These are phyloP conservation scores for Aspergillus biplanus DNA, from an alignment of 495 filamentous ascomycete genomes.

Conservation along the genomic window DNA sequence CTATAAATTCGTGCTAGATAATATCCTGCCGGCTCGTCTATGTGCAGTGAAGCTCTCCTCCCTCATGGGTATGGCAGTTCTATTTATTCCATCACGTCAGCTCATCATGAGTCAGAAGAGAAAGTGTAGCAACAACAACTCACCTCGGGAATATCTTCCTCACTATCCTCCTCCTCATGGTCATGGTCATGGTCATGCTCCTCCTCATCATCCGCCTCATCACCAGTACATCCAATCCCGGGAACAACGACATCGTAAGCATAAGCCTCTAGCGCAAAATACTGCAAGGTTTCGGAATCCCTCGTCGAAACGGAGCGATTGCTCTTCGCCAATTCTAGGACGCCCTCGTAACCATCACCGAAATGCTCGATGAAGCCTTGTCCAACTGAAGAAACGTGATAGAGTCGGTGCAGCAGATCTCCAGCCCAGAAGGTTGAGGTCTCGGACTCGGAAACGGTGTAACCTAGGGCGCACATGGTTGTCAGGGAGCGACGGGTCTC, in stretches of 20 bases:
- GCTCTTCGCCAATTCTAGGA: conserved; percentile 45
- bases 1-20: not conserved
- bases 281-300: conserved; percentile 58
- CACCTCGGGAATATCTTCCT: conserved; percentile 29
- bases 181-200: conserved; percentile 21
- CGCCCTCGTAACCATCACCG: conserved; percentile 54
- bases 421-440: conserved; percentile 60
- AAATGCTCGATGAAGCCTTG: conserved; percentile 59
- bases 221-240: conserved; percentile 54
- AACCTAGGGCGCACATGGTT: conserved; percentile 56
- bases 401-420: conserved; percentile 61
- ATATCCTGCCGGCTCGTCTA: conserved; percentile 4
- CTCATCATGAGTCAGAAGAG: not conserved
- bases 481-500: conserved; percentile 50
- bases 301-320: conserved; percentile 42
- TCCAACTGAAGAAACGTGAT: conserved; percentile 56
- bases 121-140: conserved; percentile 9
- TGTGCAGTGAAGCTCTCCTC: conserved; percentile 38
- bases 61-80: conserved; percentile 39
- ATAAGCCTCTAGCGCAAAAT: conserved; percentile 63
- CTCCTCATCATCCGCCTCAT: conserved; percentile 13
- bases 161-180: conserved; percentile 12
- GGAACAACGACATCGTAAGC: conserved; percentile 56
- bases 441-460: conserved; percentile 48
- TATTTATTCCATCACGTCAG: conserved; percentile 17